A percentile compares a stretch with the other conserved stretches of the same genome.
These are phyloP conservation scores for Aspergillus affinis DNA, from an alignment of 495 filamentous ascomycete genomes.

Conservation along the genomic window DNA sequence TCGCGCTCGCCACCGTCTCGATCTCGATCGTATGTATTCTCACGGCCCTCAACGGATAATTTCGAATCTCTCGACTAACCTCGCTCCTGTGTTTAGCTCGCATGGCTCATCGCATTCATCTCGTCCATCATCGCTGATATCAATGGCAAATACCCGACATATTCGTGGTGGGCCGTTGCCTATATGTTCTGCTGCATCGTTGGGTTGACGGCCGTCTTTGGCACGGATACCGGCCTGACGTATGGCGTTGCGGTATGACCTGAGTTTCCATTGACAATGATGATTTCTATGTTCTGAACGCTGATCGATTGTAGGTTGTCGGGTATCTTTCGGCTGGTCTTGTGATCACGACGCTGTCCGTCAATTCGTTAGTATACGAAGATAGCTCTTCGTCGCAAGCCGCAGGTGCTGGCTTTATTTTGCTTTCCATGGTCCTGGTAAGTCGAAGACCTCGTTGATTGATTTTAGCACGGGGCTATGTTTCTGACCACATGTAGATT, in stretches of 20 bases:
- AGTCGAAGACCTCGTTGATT: constrained; percentile 26
- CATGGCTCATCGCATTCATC: constrained; percentile 92
- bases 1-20: constrained; percentile 90
- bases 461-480: not conserved
- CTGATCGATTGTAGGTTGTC: constrained; percentile 56
- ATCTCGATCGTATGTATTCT: constrained; percentile 75
- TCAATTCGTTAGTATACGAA: constrained; percentile 78
- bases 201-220: constrained; percentile 76
- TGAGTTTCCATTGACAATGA: not conserved
- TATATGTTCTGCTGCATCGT: constrained; percentile 82
- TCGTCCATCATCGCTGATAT: constrained; percentile 76
- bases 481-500: constrained; percentile 56
- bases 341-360: constrained; percentile 77
- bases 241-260: constrained; percentile 81
- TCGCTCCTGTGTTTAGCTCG: constrained; percentile 58
- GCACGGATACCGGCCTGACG: constrained; percentile 74
- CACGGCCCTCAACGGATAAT: not conserved
- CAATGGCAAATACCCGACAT: constrained; percentile 66
- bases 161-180: constrained; percentile 84
- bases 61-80: not conserved
- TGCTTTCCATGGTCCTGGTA: constrained; percentile 94
- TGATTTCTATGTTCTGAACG: not conserved
- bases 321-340: constrained; percentile 82
- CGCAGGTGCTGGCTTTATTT: constrained; percentile 87
- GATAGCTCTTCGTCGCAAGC: constrained; percentile 73